These are phyloP conservation scores for Diospyros kaki DNA, from an alignment of 148 eudicot species.

Conservation along the genomic window DNA sequence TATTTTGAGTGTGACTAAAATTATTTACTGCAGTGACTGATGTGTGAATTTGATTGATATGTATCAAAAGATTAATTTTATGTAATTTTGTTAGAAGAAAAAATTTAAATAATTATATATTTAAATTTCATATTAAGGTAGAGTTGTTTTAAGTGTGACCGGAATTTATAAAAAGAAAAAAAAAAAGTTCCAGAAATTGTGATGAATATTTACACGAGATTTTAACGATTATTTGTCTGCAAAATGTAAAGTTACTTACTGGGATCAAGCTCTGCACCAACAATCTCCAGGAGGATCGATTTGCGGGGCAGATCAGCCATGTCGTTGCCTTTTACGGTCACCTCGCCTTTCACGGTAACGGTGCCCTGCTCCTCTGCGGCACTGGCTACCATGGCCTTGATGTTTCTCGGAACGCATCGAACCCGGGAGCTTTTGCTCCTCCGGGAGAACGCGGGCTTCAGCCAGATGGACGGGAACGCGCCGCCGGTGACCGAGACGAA, in stretches of 20 bases:
- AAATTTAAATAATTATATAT: no score
- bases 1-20: no score
- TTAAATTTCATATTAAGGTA: no score
- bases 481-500: neutral
- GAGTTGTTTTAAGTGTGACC: no score
- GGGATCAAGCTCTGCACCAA: constrained; percentile 42
- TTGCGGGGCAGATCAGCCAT: constrained; percentile 38
- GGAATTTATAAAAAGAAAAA: no score
- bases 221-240: no score
- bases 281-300: constrained; percentile 47
- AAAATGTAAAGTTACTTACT: constrained; percentile 25
- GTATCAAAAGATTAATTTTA: no score
- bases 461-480: neutral
- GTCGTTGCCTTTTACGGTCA: constrained; percentile 28
- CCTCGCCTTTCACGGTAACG: constrained; percentile 23
- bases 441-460: neutral
- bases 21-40: no score
- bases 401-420: neutral
- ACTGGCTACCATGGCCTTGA: constrained; percentile 5
- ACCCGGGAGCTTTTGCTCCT: neutral
- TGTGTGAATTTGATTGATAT: no score
- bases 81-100: no score
- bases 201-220: no score
- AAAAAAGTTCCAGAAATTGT: no score
- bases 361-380: constrained; percentile 9